Evolutionary conservation across 495 filamentous ascomycete species (phyloP), one percentile per base, ranked within the genome.

Genomic region (Penicillium subrubescens): DNA sequence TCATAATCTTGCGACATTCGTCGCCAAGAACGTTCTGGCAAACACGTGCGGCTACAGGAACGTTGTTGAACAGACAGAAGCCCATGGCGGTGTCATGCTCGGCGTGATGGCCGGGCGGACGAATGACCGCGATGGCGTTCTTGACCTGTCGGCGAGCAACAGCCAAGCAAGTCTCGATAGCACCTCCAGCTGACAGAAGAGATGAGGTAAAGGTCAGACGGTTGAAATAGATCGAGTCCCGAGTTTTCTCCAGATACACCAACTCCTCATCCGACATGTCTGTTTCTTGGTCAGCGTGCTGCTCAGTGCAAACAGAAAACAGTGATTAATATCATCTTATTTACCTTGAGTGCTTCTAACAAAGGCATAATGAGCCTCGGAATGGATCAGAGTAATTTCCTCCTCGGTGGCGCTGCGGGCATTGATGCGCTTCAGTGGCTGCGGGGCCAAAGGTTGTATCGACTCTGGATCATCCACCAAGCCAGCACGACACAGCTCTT

Each of bases 41-140:
- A 52, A 94, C 90, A 57, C 86, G 88, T 10, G 93, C 89, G 1
- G 93, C 93, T 58, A 99, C 89, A 33, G 90, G 90, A 12, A 97
- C 96, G 77, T 99, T 99, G 77, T 99, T 97, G 74, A 97, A 97
- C 17, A 98, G 79, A 75, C 95, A 99, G 72, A 99, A 99, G 0
- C 95, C 95, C 87, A 95, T 93, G 7, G 95, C 83, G 15, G 85
- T 79, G 67, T 94, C 83, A 55, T 84, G 85, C 71, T 98, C 96
- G 1, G 95, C 96, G 77, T 99, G 95, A 68, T 99, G 95, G 3
- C 95, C 96, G 0, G 95, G 95, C 2, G 95, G 95, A 44, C 95
- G 88, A 62, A 99, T 95, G 15, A 98, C 88, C 0, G 95, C 95
- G 69, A 99, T 94, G 2, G 92, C 92, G 71, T 99, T 99, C 72